phyloP scores from a whole-genome alignment of 345 rosid genomes.

The Eucalyptus pauciflora region DNA sequence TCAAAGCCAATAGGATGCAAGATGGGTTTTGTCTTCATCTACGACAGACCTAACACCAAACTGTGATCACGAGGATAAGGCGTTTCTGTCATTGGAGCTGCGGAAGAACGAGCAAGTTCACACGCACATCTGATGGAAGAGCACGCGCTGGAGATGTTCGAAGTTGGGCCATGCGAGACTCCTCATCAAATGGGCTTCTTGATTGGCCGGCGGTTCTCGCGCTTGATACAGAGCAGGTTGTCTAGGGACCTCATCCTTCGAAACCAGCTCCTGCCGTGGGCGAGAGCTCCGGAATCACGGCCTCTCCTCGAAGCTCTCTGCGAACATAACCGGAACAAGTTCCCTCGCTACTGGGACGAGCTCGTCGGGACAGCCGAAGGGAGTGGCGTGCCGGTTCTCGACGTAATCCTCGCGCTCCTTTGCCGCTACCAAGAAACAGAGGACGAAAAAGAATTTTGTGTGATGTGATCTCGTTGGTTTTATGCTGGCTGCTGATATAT shows the following conservation, averaged over 20 bases:
- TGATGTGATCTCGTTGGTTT: neutral
- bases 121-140: neutral
- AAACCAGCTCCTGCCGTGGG: slow-evolving; percentile 43
- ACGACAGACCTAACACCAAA: neutral
- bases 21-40: neutral
- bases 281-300: slow-evolving; percentile 5
- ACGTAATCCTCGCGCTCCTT: slow-evolving; percentile 10
- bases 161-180: slow-evolving; percentile 44
- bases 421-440: neutral
- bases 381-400: slow-evolving; percentile 34
- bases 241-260: slow-evolving; percentile 35
- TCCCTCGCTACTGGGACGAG: slow-evolving; percentile 46
- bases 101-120: neutral
- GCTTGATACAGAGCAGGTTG: slow-evolving; percentile 30
- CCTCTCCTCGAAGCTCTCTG: slow-evolving; percentile 18
- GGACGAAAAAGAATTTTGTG: neutral
- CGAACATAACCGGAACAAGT: slow-evolving; percentile 22
- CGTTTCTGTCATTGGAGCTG: neutral
- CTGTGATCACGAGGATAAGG: neutral
- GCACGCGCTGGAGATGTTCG: slow-evolving; percentile 26
- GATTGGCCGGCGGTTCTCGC: slow-evolving; percentile 35
- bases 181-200: slow-evolving; percentile 28
- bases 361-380: slow-evolving; percentile 48
- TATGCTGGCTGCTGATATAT: neutral
- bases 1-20: neutral